Conservation (phyloP, 164 flowering plant species). For the Santalum album region DNA sequence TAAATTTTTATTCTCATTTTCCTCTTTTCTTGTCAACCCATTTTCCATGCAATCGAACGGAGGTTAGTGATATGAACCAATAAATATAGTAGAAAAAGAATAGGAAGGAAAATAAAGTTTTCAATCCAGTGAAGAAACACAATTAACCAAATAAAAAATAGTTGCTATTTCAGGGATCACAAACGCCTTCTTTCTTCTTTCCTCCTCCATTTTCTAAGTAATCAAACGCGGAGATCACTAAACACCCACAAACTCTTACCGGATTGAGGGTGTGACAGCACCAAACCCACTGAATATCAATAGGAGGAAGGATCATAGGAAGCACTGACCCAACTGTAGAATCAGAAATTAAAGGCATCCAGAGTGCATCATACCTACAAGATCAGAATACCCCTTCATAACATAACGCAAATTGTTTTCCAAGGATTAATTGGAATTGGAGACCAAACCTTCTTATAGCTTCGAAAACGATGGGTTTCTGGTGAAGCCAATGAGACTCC, state of each 20-base stretch:
- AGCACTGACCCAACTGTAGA: conserved; percentile 28
- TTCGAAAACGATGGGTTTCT: conserved; percentile 30
- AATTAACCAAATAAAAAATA: no score
- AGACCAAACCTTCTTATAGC: conserved; percentile 56
- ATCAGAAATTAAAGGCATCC: conserved; percentile 91
- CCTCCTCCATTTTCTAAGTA: no score
- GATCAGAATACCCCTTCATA: not conserved
- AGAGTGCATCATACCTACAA: conserved; percentile 74
- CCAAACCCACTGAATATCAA: conserved; percentile 96
- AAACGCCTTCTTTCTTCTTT: no score
- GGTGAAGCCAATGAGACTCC: conserved; percentile 61
- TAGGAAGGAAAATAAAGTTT: not conserved
- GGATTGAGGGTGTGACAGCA: conserved; percentile 81
- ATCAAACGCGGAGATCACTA: no score
- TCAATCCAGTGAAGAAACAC: no score
- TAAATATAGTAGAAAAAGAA: not conserved
- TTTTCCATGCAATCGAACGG: conserved; percentile 9
- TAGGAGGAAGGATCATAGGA: conserved; percentile 72
- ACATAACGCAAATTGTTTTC: not conserved
- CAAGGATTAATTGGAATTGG: no score
- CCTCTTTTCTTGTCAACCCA: not conserved
- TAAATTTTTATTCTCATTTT: no score
- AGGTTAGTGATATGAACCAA: not conserved
- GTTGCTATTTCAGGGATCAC: no score
- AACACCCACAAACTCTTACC: no score